Percentiles rank a stretch among this genome's conserved stretches.
Evolutionary conservation across 345 rosid genomes (phyloP).

Genomic region (Citrus mangshanensis): DNA sequence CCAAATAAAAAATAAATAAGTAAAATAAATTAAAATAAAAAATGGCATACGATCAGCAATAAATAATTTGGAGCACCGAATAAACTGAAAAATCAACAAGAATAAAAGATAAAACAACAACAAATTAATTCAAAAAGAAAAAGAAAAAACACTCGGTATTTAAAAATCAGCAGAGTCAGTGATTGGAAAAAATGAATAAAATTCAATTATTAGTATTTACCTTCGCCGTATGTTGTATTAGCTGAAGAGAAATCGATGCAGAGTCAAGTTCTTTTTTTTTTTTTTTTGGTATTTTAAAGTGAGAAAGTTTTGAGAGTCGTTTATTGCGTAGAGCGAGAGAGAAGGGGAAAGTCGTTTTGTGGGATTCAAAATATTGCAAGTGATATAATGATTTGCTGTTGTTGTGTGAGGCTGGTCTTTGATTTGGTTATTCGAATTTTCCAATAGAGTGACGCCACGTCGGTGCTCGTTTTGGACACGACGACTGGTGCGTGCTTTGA

Average conservation of each 20-base stretch:
- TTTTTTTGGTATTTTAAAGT: not conserved
- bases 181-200: not conserved
- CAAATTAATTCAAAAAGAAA: not conserved
- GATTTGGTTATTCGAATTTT: not conserved
- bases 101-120: not conserved
- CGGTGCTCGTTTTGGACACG: not conserved
- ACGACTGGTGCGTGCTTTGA: not conserved
- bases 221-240: not conserved
- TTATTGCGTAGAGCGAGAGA: not conserved
- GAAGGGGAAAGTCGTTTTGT: not conserved
- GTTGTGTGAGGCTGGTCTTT: not conserved
- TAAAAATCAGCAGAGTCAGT: not conserved
- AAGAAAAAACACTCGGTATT: not conserved
- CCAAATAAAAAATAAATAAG: not conserved
- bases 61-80: not conserved
- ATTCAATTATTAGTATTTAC: not conserved
- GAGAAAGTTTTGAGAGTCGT: not conserved
- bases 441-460: not conserved
- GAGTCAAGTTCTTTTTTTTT: not conserved
- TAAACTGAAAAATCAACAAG: not conserved
- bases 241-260: not conserved
- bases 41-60: not conserved
- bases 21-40: not conserved
- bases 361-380: not conserved
- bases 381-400: no score